Percentiles rank a stretch among this genome's conserved stretches.
Conservation (phyloP, 495 filamentous ascomycete species). For the Viridothelium virens region DNA sequence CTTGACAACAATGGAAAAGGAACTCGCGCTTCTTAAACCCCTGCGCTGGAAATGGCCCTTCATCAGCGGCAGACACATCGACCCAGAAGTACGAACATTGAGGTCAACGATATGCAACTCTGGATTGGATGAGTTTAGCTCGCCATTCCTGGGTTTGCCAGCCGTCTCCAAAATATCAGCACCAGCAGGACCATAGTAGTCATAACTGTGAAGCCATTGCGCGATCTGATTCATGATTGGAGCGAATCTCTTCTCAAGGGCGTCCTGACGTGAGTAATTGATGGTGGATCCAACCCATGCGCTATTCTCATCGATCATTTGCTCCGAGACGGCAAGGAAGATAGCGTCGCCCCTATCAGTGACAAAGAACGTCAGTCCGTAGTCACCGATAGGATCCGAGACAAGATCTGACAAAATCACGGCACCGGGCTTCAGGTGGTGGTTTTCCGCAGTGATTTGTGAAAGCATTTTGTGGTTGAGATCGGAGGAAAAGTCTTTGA, state of each 20-base stretch:
- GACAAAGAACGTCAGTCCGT: slow-evolving; percentile 33
- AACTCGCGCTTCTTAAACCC: not conserved
- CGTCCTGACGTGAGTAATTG: slow-evolving; percentile 25
- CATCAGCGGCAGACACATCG: not conserved
- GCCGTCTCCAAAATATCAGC: slow-evolving; percentile 31
- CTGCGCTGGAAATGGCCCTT: not conserved
- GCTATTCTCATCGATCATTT: slow-evolving; percentile 26
- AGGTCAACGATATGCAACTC: slow-evolving; percentile 31
- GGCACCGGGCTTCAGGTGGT: slow-evolving; percentile 22
- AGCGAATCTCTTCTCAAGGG: slow-evolving; percentile 24
- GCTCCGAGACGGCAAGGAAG: slow-evolving; percentile 31
- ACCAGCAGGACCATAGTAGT: slow-evolving; percentile 33
- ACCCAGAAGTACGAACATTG: slow-evolving; percentile 34
- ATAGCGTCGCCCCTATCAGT: slow-evolving; percentile 17
- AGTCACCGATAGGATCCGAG: slow-evolving; percentile 24
- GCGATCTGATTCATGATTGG: slow-evolving; percentile 24
- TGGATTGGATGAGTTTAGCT: not conserved
- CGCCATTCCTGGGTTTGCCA: slow-evolving; percentile 3
- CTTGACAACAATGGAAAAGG: not conserved
- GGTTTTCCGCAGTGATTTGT: slow-evolving; percentile 25
- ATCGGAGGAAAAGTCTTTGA: slow-evolving; percentile 18
- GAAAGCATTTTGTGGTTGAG: slow-evolving; percentile 19
- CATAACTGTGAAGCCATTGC: slow-evolving; percentile 22
- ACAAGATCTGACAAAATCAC: not conserved
- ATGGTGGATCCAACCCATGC: slow-evolving; percentile 33